Percentiles rank a stretch among this genome's conserved stretches.
These are phyloP conservation scores for Helminthosporium solani DNA, from an alignment of 2,329 filamentous ascomycete species.

Conservation along the genomic window DNA sequence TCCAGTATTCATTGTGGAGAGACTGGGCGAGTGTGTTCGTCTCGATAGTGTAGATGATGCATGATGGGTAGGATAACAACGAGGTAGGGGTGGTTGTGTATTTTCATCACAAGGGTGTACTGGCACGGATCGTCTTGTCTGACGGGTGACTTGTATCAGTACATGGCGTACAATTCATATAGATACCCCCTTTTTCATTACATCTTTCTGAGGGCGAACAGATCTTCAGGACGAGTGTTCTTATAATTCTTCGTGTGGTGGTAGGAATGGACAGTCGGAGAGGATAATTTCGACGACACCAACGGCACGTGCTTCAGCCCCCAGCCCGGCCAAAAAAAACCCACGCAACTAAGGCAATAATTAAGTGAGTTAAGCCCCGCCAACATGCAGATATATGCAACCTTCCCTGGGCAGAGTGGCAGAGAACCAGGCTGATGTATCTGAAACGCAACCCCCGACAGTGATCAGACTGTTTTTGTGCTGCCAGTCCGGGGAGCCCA, in stretches of 20 bases:
- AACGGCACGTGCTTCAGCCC: not conserved
- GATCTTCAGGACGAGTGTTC: no score
- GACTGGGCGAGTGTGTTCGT: no score
- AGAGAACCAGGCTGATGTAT: not conserved
- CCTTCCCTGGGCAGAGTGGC: not conserved
- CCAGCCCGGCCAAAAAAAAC: not conserved
- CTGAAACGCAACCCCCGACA: not conserved
- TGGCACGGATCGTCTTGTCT: not conserved
- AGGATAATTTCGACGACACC: not conserved
- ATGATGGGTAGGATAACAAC: no score
- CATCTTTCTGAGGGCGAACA: no score
- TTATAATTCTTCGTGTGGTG: no score
- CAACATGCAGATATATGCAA: not conserved
- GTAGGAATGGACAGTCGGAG: no score
- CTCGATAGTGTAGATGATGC: no score
- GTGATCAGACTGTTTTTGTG: not conserved
- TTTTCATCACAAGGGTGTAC: not conserved
- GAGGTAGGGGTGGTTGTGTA: no score
- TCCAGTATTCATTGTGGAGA: no score
- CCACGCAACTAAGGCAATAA: no score
- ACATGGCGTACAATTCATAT: not conserved
- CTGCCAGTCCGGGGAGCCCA: conserved; percentile 1
- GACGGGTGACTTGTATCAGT: not conserved
- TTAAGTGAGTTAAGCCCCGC: no score
- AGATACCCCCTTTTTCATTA: not conserved